phyloP scores from a whole-genome alignment of 192 early-diverging fungal genomes.

The Backusella westeae region DNA sequence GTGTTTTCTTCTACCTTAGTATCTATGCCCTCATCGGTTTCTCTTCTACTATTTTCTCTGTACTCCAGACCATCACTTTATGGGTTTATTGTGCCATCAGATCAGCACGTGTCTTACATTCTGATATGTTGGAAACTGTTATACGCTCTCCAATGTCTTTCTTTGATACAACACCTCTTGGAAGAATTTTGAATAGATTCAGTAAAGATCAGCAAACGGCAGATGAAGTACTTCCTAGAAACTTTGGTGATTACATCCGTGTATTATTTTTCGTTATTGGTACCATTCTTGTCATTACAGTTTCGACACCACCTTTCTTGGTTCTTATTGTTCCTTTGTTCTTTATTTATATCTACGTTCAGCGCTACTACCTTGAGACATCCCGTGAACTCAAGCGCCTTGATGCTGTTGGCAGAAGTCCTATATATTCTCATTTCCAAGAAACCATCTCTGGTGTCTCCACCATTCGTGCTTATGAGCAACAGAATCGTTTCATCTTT shows the following conservation, averaged over 20 bases:
- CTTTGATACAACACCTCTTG: constrained; percentile 79
- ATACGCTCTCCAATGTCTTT: constrained; percentile 70
- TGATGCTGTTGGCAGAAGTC: constrained; percentile 76
- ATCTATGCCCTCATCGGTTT: constrained; percentile 83
- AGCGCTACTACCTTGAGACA: constrained; percentile 64
- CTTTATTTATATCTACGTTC: constrained; percentile 47
- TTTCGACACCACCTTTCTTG: constrained; percentile 45
- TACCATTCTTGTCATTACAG: constrained; percentile 43
- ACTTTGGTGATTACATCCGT: constrained; percentile 50
- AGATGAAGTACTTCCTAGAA: constrained; percentile 68
- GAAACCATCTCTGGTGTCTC: constrained; percentile 62
- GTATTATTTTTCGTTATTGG: constrained; percentile 42
- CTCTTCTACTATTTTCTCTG: constrained; percentile 58
- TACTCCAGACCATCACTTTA: constrained; percentile 67
- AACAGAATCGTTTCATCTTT: constrained; percentile 61
- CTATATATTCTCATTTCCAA: constrained; percentile 77
- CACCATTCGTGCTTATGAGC: constrained; percentile 72
- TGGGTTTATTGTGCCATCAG: constrained; percentile 82
- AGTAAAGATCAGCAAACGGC: constrained; percentile 83
- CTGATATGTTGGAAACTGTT: constrained; percentile 72
- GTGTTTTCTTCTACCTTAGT: constrained; percentile 60
- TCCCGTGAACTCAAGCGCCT: constrained; percentile 82
- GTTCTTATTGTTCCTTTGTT: constrained; percentile 47
- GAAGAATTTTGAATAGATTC: constrained; percentile 90
- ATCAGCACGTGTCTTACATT: constrained; percentile 73